Evolutionary conservation across 2,329 filamentous ascomycete genomes (phyloP).

Genomic region (Pleoardoris graminearum): DNA sequence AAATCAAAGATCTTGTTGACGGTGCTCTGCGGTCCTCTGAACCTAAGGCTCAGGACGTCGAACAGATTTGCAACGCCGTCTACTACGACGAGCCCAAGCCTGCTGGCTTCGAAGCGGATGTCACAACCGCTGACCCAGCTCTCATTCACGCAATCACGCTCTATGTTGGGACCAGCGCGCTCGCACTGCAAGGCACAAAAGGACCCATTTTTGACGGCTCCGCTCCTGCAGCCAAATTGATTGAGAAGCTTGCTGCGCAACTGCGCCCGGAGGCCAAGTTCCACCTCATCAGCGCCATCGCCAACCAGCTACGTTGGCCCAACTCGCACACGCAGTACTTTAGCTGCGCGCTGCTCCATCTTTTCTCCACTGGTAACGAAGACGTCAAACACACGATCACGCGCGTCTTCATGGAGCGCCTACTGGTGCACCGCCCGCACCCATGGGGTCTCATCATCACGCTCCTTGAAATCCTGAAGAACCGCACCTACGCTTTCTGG

Average conservation of each 20-base stretch:
- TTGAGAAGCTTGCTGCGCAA: conserved; percentile 77
- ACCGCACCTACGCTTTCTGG: conserved; percentile 88
- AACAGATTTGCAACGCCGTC: conserved; percentile 75
- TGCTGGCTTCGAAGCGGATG: conserved; percentile 67
- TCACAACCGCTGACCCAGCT: conserved; percentile 68
- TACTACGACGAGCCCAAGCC: conserved; percentile 61
- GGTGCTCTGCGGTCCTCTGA: conserved; percentile 56
- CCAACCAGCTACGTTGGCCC: conserved; percentile 89
- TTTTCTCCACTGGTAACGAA: conserved; percentile 68
- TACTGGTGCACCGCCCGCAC: conserved; percentile 87
- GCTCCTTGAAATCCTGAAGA: conserved; percentile 86
- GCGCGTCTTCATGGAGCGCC: conserved; percentile 81
- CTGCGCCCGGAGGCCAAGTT: conserved; percentile 79
- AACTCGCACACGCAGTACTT: conserved; percentile 93
- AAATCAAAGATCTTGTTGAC: conserved; percentile 60
- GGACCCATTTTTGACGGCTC: conserved; percentile 66
- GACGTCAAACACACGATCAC: conserved; percentile 91
- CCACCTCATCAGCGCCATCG: conserved; percentile 79
- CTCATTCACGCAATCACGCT: conserved; percentile 83
- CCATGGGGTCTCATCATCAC: conserved; percentile 94
- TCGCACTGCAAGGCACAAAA: conserved; percentile 61
- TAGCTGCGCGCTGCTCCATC: conserved; percentile 78
- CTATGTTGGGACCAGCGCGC: conserved; percentile 76
- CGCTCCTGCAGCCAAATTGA: conserved; percentile 69
- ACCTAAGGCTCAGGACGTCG: conserved; percentile 71